Base-by-base conservation (phyloP, 192 early-diverging fungal genomes). In the Linnemannia elongata region DNA sequence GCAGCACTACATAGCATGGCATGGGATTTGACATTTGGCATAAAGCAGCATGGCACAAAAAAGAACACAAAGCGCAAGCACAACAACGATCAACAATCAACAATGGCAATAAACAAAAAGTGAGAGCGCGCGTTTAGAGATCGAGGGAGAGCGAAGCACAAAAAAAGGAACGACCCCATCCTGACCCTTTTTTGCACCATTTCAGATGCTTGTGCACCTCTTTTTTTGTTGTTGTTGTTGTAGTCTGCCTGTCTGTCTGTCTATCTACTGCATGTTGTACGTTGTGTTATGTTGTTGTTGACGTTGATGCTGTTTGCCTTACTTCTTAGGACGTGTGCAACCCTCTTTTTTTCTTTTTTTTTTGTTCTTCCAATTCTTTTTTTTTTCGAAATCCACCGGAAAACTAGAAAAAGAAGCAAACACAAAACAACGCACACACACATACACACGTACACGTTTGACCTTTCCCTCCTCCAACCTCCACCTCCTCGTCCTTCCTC, bases 301-400 rank as follows among this genome's bases (percentile, higher is more conserved):
- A 27, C 17, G 69, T 70, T 41, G 70, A 22, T 72, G 70, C 24
- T 72, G 70, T 22, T 72, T 72, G 70, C 70, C 41, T 41, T 49
- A 30, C 60, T 30, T 66, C 13, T 66, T 33, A 30, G 60, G 30
- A 66, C 30, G 30, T 66, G 60, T 33, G 30, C 60, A 33, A 66
- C 9, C 27, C 60, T 33, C 27, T 33, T 66, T 0, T 15, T 66
- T 9, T 27, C n/a, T n/a, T n/a, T n/a, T n/a, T n/a, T n/a, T n/a
- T n/a, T 55, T 55, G 0, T n/a, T 22, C 20, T 52, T 4, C 17
- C n/a, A 24, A n/a, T 9, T n/a, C 4, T 12, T 30, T 9, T n/a
- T 9, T n/a, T 27, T 57, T 10, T 9, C 38, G n/a, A 60, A 60
- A 60, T 66, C 60, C 60, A 66, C 60, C 30, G 10, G 27, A 33